Evolutionary conservation across 192 early-diverging fungal genomes (phyloP).

Genomic region (Rhizophagus prolifer): DNA sequence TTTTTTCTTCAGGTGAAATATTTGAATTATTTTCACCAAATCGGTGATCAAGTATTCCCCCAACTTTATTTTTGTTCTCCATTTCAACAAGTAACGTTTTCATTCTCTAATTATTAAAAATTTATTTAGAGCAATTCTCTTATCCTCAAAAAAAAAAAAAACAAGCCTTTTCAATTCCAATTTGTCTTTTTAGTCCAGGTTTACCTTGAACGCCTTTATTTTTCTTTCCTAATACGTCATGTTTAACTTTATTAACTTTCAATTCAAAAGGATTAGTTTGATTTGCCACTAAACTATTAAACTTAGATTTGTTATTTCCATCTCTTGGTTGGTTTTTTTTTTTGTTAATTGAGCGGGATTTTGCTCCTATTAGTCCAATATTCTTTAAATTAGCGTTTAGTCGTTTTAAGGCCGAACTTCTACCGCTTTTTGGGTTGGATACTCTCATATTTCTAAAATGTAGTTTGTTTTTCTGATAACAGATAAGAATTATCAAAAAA

Average conservation of each 20-base stretch:
- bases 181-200: slow-evolving; percentile 77
- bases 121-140: not conserved
- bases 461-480: too few relatives aligned
- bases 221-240: slow-evolving; percentile 80
- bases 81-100: slow-evolving; percentile 82
- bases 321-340: slow-evolving; percentile 61
- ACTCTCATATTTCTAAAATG: not conserved
- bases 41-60: slow-evolving; percentile 85
- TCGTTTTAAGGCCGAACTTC: slow-evolving; percentile 76
- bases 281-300: slow-evolving; percentile 39
- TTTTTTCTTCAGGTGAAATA: slow-evolving; percentile 92
- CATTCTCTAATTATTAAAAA: slow-evolving; percentile 58
- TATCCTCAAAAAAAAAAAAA: slow-evolving; percentile 2
- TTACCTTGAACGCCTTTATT: slow-evolving; percentile 80
- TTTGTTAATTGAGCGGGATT: slow-evolving; percentile 58
- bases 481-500: too few relatives aligned
- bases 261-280: slow-evolving; percentile 88
- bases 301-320: slow-evolving; percentile 47
- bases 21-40: slow-evolving; percentile 90
- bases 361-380: slow-evolving; percentile 75
- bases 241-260: slow-evolving; percentile 77
- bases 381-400: slow-evolving; percentile 77
- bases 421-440: not conserved
- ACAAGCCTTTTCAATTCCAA: slow-evolving; percentile 75
- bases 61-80: slow-evolving; percentile 62